Evolutionary conservation across 1,284 basidiomycete species (phyloP).

Genomic region (Ceratobasidium theobromae): DNA sequence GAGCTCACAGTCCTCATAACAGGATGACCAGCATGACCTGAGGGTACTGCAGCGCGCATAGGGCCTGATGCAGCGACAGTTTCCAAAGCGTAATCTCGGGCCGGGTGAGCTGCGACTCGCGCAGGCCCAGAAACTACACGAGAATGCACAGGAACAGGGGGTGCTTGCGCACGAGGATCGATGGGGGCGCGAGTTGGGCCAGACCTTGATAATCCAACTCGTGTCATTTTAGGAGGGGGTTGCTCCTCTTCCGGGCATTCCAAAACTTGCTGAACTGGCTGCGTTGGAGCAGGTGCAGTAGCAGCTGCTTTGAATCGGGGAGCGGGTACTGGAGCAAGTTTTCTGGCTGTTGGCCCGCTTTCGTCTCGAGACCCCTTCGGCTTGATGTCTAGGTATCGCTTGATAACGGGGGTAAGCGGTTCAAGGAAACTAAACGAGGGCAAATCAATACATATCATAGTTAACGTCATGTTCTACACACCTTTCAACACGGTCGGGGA

Average conservation of each 20-base stretch:
- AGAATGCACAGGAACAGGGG: not conserved
- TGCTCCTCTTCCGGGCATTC: not conserved
- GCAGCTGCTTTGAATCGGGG: slow-evolving; percentile 6
- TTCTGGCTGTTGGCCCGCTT: not conserved
- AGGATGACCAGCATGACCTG: not conserved
- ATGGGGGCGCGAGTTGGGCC: slow-evolving; percentile 18
- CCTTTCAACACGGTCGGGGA: slow-evolving; percentile 60
- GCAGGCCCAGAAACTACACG: slow-evolving; percentile 18
- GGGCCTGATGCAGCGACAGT: not conserved
- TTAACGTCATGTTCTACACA: not conserved
- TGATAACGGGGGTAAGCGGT: slow-evolving; percentile 35
- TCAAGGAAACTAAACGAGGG: slow-evolving; percentile 26
- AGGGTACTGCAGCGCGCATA: slow-evolving; percentile 16
- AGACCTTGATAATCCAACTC: slow-evolving; percentile 6
- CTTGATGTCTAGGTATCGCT: slow-evolving; percentile 34
- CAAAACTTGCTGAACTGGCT: not conserved
- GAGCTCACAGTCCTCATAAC: slow-evolving; percentile 12
- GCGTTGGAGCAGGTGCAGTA: slow-evolving; percentile 2
- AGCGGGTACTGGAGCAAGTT: slow-evolving; percentile 18
- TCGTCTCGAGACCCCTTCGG: not conserved
- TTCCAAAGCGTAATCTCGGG: not conserved
- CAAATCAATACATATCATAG: not conserved
- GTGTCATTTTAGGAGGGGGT: slow-evolving; percentile 16
- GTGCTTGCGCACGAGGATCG: not conserved
- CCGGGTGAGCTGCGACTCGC: not conserved